These are phyloP conservation scores for Candida multigemmis DNA, from an alignment of 805 yeast genomes.

Conservation along the genomic window DNA sequence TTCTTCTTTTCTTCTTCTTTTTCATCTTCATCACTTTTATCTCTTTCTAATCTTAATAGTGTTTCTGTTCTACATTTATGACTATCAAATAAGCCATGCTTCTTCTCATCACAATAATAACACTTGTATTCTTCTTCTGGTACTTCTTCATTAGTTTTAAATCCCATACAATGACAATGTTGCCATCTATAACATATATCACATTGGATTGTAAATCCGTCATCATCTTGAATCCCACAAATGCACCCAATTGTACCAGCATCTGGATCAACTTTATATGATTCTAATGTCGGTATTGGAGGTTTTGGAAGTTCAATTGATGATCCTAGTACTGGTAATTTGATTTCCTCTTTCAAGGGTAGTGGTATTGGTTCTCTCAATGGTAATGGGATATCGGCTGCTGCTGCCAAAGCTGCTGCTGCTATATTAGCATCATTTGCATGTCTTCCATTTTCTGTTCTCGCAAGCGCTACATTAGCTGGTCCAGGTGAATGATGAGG, in stretches of 20 bases:
- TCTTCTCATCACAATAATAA: slow-evolving; percentile 53
- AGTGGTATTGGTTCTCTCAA: slow-evolving; percentile 5
- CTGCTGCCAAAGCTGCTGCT: slow-evolving; percentile 78
- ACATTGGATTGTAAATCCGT: slow-evolving; percentile 92
- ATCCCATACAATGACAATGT: slow-evolving; percentile 86
- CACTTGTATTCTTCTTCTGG: slow-evolving; percentile 76
- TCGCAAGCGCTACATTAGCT: slow-evolving; percentile 31
- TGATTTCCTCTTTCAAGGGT: neutral
- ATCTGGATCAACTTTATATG: slow-evolving; percentile 68
- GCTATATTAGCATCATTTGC: slow-evolving; percentile 56
- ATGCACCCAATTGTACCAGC: slow-evolving; percentile 84
- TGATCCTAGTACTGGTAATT: neutral
- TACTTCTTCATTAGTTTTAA: slow-evolving; percentile 58
- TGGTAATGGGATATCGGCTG: slow-evolving; percentile 70
- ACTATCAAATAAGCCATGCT: slow-evolving; percentile 36
- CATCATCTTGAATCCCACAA: slow-evolving; percentile 81
- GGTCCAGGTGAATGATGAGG: slow-evolving; percentile 32
- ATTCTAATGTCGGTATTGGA: slow-evolving; percentile 27
- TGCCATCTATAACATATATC: slow-evolving; percentile 92
- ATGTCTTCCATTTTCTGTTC: slow-evolving; percentile 23
- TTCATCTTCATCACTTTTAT: slow-evolving; percentile 10
- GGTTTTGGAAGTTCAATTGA: too few relatives aligned
- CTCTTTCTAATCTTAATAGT: slow-evolving; percentile 18
- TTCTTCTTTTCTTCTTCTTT: slow-evolving; percentile 14
- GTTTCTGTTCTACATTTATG: slow-evolving; percentile 21